Conservation (phyloP, 148 eudicot genomes). For the Cornus controversa region DNA sequence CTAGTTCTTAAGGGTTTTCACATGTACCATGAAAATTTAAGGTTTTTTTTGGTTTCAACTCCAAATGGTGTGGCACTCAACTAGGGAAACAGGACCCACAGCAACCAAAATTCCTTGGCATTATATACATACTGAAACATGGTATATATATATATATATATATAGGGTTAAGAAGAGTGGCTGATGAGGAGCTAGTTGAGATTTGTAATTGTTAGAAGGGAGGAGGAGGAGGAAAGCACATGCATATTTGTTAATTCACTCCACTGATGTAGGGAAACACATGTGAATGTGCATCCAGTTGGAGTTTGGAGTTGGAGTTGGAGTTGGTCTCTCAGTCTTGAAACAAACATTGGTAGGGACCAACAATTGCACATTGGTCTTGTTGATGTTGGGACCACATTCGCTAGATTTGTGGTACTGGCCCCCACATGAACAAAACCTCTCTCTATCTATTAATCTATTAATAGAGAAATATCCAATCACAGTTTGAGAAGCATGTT, state of each 20-base stretch:
- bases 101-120: constrained; percentile 19
- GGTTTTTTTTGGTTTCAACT: background rate
- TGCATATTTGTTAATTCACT: constrained; percentile 21
- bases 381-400: constrained; percentile 23
- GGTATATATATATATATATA: too few species aligned
- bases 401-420: constrained; percentile 18
- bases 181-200: too few species aligned
- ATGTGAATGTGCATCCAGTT: constrained; percentile 30
- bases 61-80: background rate
- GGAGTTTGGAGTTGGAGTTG: too few species aligned
- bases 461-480: constrained; percentile 16
- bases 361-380: background rate
- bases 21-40: background rate
- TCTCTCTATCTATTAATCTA: background rate
- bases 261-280: constrained; percentile 43
- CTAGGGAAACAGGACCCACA: constrained; percentile 11
- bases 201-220: background rate
- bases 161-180: constrained; percentile 6
- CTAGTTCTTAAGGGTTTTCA: background rate
- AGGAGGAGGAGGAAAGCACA: constrained; percentile 26
- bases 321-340: constrained; percentile 19
- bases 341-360: background rate
- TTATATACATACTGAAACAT: constrained; percentile 17
- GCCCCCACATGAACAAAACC: constrained; percentile 6
- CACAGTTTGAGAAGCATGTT: constrained; percentile 18